These are phyloP conservation scores for Lipomyces yamanashiensis DNA, from an alignment of 805 yeast genomes.

Conservation along the genomic window DNA sequence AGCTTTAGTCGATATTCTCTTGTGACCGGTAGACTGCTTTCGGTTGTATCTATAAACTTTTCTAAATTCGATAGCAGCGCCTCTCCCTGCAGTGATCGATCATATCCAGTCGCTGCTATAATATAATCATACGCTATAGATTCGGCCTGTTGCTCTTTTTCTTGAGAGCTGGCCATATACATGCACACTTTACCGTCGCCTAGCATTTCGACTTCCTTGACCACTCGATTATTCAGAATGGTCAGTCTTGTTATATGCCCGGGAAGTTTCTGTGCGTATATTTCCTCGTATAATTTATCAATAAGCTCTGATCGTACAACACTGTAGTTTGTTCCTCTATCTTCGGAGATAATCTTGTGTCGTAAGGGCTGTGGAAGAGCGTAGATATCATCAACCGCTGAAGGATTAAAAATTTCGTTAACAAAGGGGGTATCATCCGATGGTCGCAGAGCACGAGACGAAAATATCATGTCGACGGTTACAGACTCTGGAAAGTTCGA, in stretches of 20 bases:
- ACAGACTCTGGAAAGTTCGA: slow-evolving; percentile 16
- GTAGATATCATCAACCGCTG: slow-evolving; percentile 36
- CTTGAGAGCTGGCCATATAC: too few relatives aligned
- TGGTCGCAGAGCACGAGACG: slow-evolving; percentile 37
- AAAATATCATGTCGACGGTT: slow-evolving; percentile 33
- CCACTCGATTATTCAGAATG: slow-evolving; percentile 15
- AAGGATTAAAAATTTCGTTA: slow-evolving; percentile 41
- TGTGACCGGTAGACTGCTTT: slow-evolving; percentile 13
- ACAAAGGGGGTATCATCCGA: slow-evolving; percentile 42
- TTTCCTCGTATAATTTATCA: slow-evolving; percentile 34
- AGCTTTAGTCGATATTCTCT: slow-evolving; percentile 28
- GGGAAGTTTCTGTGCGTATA: slow-evolving; percentile 37
- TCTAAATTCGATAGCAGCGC: slow-evolving; percentile 15
- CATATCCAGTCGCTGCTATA: slow-evolving; percentile 39
- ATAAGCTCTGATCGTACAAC: slow-evolving; percentile 39
- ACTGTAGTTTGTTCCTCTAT: slow-evolving; percentile 38
- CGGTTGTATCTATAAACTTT: slow-evolving; percentile 1
- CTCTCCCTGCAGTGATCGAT: not conserved
- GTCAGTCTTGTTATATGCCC: slow-evolving; percentile 24
- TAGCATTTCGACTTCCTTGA: slow-evolving; percentile 5
- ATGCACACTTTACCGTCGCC: slow-evolving; percentile 3
- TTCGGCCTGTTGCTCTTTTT: not conserved
- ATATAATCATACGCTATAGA: slow-evolving; percentile 29
- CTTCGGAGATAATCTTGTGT: slow-evolving; percentile 21
- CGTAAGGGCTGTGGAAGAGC: slow-evolving; percentile 12